Percentiles rank a stretch among this genome's conserved stretches.
These are phyloP conservation scores for Suillus americanus DNA, from an alignment of 768 basidiomycete species.

Conservation along the genomic window DNA sequence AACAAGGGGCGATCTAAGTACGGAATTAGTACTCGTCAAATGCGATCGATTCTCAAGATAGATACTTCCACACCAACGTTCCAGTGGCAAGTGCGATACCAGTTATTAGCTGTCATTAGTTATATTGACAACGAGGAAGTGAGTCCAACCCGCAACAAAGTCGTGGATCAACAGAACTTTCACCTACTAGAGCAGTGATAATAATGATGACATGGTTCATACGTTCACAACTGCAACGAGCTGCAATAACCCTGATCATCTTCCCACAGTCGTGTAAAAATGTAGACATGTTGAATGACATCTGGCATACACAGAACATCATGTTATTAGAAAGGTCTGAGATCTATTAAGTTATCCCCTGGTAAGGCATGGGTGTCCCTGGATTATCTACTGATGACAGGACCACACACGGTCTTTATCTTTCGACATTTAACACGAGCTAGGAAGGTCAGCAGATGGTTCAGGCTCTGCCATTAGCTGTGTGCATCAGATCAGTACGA, in stretches of 20 bases:
- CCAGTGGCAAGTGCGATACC: not conserved
- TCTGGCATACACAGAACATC: not conserved
- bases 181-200: not conserved
- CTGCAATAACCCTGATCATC: not conserved
- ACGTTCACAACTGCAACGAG: not conserved
- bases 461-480: conserved; percentile 64
- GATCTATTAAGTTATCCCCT: not conserved
- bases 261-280: conserved; percentile 3
- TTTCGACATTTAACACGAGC: conserved; percentile 23
- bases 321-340: not conserved
- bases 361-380: not conserved
- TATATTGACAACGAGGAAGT: not conserved
- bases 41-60: not conserved
- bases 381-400: not conserved
- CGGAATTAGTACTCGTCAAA: not conserved
- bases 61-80: not conserved
- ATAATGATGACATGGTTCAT: not conserved
- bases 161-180: not conserved
- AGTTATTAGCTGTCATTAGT: not conserved
- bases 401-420: not conserved
- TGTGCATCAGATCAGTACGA: conserved; percentile 11
- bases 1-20: not conserved
- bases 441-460: conserved; percentile 39
- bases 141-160: not conserved
- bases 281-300: not conserved